Evolutionary conservation across 495 filamentous ascomycete genomes (phyloP), one percentile per base, ranked within the genome.

Genomic region (Aspergillus wentii): DNA sequence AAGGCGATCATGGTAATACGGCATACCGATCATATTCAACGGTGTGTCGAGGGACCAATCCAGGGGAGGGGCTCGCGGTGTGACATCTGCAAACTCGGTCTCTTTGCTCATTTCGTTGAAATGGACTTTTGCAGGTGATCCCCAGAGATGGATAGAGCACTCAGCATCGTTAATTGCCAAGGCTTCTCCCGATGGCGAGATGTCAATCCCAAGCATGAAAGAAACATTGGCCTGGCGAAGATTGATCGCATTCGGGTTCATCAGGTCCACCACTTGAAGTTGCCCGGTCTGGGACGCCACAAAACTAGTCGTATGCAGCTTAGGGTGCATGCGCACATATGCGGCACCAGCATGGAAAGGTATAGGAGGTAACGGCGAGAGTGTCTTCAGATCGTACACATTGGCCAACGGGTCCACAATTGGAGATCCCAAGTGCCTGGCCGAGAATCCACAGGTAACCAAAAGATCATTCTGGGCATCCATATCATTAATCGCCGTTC

Each of bases 291-390:
- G 86, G 2, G 91, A 94, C 14, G 84, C 81, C 38, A 97, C 84
- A 46, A 97, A 86, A 52, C 83, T 86, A 0, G 92, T 95, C 3
- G 92, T 95, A 22, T 87, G 83, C 70, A 97, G 83, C 37, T 85
- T 83, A 7, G 94, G 94, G 57, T 99, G 94, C 80, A 97, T 86
- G 25, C 92, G 79, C 8, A 95, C 89, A 65, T 86, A 90, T 15
- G 91, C 90, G 6, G 91, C 90, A 1, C 89, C 86, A 7, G 86
- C 81, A 34, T 88, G 88, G 53, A 97, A 97, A 0, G 92, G 84
- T 39, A 97, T 86, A 2, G 92, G 92, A 9, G 87, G 82, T 47
- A 96, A 72, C 7, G 88, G 83, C 14, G 75, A 67, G 59, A 95
- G 71, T 32, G 84, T 92, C 59, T 90, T 94, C 17, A 99, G 66